Evolutionary conservation across 306 rosid species (phyloP).

Genomic region (Begonia fuchsioides): DNA sequence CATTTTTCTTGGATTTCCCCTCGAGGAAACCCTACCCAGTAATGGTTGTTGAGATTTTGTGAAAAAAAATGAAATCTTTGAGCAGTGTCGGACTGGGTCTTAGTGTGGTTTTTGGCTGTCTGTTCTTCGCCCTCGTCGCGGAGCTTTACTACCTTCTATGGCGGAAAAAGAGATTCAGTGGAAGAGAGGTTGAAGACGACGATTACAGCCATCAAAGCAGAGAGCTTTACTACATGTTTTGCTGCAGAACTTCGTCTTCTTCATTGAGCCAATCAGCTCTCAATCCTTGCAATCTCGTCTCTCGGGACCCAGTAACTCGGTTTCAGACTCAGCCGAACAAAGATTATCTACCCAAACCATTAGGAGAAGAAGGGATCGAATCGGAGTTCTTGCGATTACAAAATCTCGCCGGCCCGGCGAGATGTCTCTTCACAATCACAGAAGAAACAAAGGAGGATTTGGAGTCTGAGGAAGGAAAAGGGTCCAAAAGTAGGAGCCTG

Average conservation of each 20-base stretch:
- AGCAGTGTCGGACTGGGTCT: conserved; percentile 92
- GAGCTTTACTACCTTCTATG: conserved; percentile 87
- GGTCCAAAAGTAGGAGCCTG: conserved; percentile 50
- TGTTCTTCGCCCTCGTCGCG: conserved; percentile 81
- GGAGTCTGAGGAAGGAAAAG: conserved; percentile 80
- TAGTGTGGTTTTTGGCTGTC: conserved; percentile 78
- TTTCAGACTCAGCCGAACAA: conserved; percentile 27
- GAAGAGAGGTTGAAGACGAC: conserved; percentile 51
- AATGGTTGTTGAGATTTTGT: conserved; percentile 9
- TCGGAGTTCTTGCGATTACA: conserved; percentile 53
- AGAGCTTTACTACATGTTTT: conserved; percentile 74
- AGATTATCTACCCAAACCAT: conserved; percentile 52
- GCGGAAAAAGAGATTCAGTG: conserved; percentile 87
- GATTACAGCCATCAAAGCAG: conserved; percentile 59
- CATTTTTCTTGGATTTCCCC: neutral
- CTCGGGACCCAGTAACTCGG: conserved; percentile 12
- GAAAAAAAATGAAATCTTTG: conserved; percentile 74
- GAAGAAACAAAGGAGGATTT: conserved; percentile 95
- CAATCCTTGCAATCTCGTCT: conserved; percentile 19
- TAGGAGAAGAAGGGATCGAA: conserved; percentile 54
- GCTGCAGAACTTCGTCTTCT: conserved; percentile 53
- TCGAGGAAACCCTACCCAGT: neutral
- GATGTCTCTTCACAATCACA: conserved; percentile 76
- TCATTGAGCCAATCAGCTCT: conserved; percentile 44
- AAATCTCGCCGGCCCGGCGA: conserved; percentile 49